These are phyloP conservation scores for Mimosa pudica DNA, from an alignment of 306 rosid species.

Conservation along the genomic window DNA sequence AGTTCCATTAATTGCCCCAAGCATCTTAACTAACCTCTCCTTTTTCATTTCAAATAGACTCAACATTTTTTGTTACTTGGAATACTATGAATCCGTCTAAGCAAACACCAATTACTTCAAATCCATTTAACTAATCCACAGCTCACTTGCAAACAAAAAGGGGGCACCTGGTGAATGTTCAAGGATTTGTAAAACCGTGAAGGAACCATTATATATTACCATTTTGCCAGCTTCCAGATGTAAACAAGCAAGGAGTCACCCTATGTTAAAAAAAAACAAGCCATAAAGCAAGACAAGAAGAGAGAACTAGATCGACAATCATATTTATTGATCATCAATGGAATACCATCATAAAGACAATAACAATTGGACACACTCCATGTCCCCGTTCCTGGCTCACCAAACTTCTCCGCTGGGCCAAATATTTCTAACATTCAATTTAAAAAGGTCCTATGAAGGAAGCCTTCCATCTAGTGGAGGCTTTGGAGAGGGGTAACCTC, in stretches of 20 bases:
- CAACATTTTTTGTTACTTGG: not conserved
- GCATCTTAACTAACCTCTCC: not conserved
- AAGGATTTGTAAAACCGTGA: not conserved
- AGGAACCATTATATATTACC: too few relatives aligned
- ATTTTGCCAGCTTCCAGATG: too few relatives aligned
- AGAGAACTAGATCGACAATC: not conserved
- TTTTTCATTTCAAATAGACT: too few relatives aligned
- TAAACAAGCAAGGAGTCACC: too few relatives aligned
- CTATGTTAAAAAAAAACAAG: too few relatives aligned
- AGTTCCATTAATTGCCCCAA: not conserved
- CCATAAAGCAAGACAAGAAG: not conserved
- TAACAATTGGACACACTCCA: constrained; percentile 1
- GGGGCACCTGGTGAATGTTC: not conserved
- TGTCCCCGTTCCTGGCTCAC: constrained; percentile 1
- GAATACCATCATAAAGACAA: not conserved
- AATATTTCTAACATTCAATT: not conserved
- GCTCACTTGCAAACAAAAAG: not conserved
- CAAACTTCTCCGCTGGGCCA: not conserved
- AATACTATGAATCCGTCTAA: not conserved
- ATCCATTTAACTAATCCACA: too few relatives aligned
- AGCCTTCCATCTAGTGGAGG: not conserved
- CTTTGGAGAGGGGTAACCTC: not conserved
- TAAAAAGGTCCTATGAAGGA: not conserved
- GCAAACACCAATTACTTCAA: too few relatives aligned
- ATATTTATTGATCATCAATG: not conserved